Evolutionary conservation across 2,329 filamentous ascomycete species (phyloP), one percentile per base, ranked within the genome.

Genomic region (Fusarium oxysporum): DNA sequence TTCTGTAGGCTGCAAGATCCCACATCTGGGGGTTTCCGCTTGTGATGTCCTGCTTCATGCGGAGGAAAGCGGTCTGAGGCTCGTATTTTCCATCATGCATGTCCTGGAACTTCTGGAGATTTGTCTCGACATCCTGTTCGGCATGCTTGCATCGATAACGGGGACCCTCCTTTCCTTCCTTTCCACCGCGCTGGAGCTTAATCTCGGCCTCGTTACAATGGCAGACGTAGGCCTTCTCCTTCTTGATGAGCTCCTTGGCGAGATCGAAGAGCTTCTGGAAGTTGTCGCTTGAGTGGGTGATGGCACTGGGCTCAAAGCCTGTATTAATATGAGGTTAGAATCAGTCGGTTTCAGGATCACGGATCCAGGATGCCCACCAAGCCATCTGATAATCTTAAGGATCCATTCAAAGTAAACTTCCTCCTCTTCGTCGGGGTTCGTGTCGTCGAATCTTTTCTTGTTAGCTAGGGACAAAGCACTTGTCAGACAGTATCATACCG

Each of bases 81-180:
- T 93, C 91, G 83, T 98, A 98, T 82, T 96, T 93, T 25, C 96
- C 96, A 79, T 97, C 94, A 57, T 91, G 88, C 96, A 98, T 98
- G 48, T 91, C 93, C 70, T 94, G 87, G 81, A 98, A 98, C 80
- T 98, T 93, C 62, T 87, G 80, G 17, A 98, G 83, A 67, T 95
- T 97, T 74, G 93, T 91, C 72, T 95, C 92, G 33, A 91, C 87
- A 4, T 90, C 87, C 78, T 93, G 91, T 45, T 92, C 88, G 74
- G 94, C 93, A 80, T 98, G 94, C 67, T 88, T 85, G 83, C 96
- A 98, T 50, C 93, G 92, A 79, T 91, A 97, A 62, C 95, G 89
- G 14, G 92, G 90, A 21, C 89, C 89, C 43, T 78, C 76, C 66
- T 91, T 89, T 47, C 87, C 87, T 72, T 91, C 88, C 65, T 92